phyloP scores from a whole-genome alignment of 1,284 basidiomycete species.

The Vanrija pseudolonga region DNA sequence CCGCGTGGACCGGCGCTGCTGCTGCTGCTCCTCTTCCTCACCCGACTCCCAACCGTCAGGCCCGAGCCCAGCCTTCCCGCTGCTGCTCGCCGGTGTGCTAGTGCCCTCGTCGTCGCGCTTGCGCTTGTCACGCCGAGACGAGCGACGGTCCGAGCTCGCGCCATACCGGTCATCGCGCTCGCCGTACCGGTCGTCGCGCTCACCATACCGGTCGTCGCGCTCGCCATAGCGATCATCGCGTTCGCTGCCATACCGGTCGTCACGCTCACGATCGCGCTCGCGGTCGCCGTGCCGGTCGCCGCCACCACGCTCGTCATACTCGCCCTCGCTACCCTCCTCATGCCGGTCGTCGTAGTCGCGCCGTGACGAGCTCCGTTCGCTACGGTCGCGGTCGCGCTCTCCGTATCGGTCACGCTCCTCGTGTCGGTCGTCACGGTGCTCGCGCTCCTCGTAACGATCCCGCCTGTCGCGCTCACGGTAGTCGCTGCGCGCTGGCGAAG shows the following conservation, averaged over 20 bases:
- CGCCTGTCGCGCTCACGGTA: conserved; percentile 10
- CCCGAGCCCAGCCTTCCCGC: conserved; percentile 10
- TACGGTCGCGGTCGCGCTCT: conserved; percentile 3
- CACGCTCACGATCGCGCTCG: conserved; percentile 9
- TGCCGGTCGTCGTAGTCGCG: conserved; percentile 1
- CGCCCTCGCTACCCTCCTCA: conserved; percentile 7
- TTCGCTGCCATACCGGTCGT: conserved; percentile 8
- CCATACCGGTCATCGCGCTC: neutral
- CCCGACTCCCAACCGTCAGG: conserved; percentile 33
- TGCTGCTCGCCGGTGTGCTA: neutral
- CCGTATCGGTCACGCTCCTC: conserved; percentile 8
- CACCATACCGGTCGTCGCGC: conserved; percentile 1
- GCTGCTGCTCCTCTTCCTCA: conserved; percentile 27
- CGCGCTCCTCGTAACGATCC: conserved; percentile 5
- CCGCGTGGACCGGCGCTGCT: conserved; percentile 17
- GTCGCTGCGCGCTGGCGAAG: neutral
- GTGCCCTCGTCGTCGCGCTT: neutral
- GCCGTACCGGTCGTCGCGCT: neutral
- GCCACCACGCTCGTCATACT: conserved; percentile 14
- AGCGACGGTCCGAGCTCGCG: neutral
- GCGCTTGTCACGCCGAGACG: neutral
- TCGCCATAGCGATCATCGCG: conserved; percentile 4
- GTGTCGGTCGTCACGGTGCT: conserved; percentile 6
- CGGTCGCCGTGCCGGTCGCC: conserved; percentile 6
- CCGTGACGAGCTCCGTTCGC: conserved; percentile 5